Evolutionary conservation across 2,329 filamentous ascomycete genomes (phyloP).

Genomic region (Botrytis cinerea): DNA sequence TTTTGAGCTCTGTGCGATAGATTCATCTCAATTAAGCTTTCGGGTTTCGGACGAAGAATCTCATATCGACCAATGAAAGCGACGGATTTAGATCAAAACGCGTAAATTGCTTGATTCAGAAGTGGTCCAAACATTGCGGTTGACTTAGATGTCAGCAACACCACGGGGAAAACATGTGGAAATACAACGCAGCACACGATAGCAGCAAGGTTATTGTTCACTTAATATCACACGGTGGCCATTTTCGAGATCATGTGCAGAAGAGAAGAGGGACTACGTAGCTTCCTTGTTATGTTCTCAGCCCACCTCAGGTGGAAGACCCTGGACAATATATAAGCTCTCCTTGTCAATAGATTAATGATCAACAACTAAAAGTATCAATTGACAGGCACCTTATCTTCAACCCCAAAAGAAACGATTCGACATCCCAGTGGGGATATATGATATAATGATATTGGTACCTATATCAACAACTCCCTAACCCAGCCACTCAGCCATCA

Average conservation of each 20-base stretch:
- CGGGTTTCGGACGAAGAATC: not conserved
- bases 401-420: not conserved
- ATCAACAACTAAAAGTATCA: not conserved
- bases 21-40: not conserved
- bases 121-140: not conserved
- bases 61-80: not conserved
- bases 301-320: not conserved
- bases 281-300: not conserved
- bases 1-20: not conserved
- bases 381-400: not conserved
- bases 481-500: not conserved
- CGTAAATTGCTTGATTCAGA: conserved; percentile 7
- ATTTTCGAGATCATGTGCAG: not conserved
- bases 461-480: not conserved
- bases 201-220: not conserved
- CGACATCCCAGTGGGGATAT: not conserved
- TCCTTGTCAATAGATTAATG: not conserved
- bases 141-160: not conserved
- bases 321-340: not conserved
- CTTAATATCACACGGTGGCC: not conserved
- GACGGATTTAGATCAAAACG: not conserved
- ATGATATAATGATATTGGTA: conserved; percentile 2
- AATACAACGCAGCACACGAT: not conserved
- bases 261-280: not conserved
- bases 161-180: conserved; percentile 4